Evolutionary conservation across 2,329 filamentous ascomycete species (phyloP).

Genomic region (Conoideocrella luteorostrata): DNA sequence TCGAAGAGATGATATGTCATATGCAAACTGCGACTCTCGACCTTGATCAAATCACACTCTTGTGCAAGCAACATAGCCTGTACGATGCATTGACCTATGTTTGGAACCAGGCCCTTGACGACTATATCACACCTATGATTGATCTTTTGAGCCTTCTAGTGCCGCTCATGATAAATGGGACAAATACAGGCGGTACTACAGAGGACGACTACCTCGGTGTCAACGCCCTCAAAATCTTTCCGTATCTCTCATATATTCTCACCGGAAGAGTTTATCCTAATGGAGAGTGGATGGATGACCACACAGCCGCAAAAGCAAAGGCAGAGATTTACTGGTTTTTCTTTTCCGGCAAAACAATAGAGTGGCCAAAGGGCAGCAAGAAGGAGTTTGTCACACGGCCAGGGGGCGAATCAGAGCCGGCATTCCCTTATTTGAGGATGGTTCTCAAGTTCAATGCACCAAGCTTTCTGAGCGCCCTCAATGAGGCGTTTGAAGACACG

Average conservation of each 20-base stretch:
- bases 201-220: slow-evolving; percentile 56
- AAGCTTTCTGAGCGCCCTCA: slow-evolving; percentile 89
- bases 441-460: slow-evolving; percentile 84
- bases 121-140: slow-evolving; percentile 86
- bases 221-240: slow-evolving; percentile 85
- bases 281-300: slow-evolving; percentile 65
- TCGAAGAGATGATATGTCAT: slow-evolving; percentile 93
- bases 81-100: slow-evolving; percentile 96
- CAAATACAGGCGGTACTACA: slow-evolving; percentile 46
- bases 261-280: slow-evolving; percentile 91
- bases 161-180: slow-evolving; percentile 50
- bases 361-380: slow-evolving; percentile 63
- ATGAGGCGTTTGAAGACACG: slow-evolving; percentile 93
- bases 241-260: slow-evolving; percentile 85
- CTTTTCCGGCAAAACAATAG: slow-evolving; percentile 74
- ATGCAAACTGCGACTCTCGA: slow-evolving; percentile 88
- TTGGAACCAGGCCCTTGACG: slow-evolving; percentile 84
- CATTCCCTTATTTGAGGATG: slow-evolving; percentile 78
- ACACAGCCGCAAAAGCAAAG: slow-evolving; percentile 70
- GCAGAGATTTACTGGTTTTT: slow-evolving; percentile 87
- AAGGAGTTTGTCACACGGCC: slow-evolving; percentile 57
- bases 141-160: slow-evolving; percentile 69
- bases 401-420: slow-evolving; percentile 53
- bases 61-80: slow-evolving; percentile 86
- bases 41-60: slow-evolving; percentile 80